Evolutionary conservation across 1,284 basidiomycete species (phyloP).

Genomic region (Boletus albobrunnescens): DNA sequence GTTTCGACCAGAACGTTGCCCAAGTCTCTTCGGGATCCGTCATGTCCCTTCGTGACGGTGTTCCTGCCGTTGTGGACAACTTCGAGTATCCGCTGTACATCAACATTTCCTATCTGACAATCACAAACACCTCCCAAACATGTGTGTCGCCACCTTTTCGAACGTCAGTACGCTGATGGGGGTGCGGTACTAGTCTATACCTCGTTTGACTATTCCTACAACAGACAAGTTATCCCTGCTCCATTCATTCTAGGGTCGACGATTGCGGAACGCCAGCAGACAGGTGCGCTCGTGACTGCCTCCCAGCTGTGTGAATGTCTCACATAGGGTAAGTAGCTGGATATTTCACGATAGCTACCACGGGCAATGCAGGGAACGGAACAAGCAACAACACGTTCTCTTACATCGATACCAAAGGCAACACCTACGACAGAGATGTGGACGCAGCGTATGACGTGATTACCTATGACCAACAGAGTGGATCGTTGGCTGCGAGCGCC

Average conservation of each 20-base stretch:
- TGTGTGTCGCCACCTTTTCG: slow-evolving; percentile 40
- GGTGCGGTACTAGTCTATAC: slow-evolving; percentile 43
- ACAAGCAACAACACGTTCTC: slow-evolving; percentile 65
- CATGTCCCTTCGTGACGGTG: slow-evolving; percentile 58
- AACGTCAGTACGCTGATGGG: not conserved
- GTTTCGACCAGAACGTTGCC: slow-evolving; percentile 47
- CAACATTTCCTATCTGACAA: slow-evolving; percentile 48
- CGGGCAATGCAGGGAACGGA: slow-evolving; percentile 53
- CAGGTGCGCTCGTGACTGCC: slow-evolving; percentile 38
- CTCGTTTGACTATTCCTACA: slow-evolving; percentile 65
- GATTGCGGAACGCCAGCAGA: slow-evolving; percentile 54
- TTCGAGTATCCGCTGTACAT: slow-evolving; percentile 66
- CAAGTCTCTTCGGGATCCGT: slow-evolving; percentile 57
- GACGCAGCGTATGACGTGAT: slow-evolving; percentile 59
- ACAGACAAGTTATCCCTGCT: slow-evolving; percentile 52
- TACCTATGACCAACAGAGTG: slow-evolving; percentile 54
- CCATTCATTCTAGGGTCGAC: slow-evolving; percentile 57
- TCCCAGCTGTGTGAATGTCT: not conserved
- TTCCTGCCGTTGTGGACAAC: slow-evolving; percentile 48
- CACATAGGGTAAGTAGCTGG: slow-evolving; percentile 39
- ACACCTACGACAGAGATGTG: slow-evolving; percentile 61
- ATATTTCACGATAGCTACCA: slow-evolving; percentile 45
- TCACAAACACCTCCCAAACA: slow-evolving; percentile 37
- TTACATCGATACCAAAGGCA: slow-evolving; percentile 56
- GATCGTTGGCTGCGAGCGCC: slow-evolving; percentile 43